Conservation (phyloP, 257 asterid species). For the Nicotiana obtusifolia region DNA sequence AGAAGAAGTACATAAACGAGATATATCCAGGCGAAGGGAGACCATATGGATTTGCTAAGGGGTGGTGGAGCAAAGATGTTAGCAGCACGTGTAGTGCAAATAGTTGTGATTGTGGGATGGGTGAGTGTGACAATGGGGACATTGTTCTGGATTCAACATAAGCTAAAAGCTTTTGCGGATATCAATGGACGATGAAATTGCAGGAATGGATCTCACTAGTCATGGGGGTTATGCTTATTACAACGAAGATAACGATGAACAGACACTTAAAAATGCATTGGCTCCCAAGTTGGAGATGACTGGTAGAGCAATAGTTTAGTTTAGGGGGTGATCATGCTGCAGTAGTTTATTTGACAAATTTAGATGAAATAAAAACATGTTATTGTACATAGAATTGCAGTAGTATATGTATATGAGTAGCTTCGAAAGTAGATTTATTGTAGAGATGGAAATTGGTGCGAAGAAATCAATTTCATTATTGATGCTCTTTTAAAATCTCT, state of each 20-base stretch:
- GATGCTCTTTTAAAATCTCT: too few species aligned
- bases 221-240: constrained; percentile 44
- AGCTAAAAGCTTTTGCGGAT: constrained; percentile 40
- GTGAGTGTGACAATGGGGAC: constrained; percentile 44
- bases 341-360: too few species aligned
- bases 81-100: constrained; percentile 38
- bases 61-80: constrained; percentile 39
- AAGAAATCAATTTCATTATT: too few species aligned
- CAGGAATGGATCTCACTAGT: constrained; percentile 51
- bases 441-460: too few species aligned
- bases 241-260: constrained; percentile 18
- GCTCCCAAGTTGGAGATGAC: neutral
- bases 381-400: too few species aligned
- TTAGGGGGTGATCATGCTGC: too few species aligned
- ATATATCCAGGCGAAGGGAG: constrained; percentile 39
- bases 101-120: constrained; percentile 40
- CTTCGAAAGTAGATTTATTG: too few species aligned
- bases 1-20: constrained; percentile 33
- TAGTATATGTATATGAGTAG: too few species aligned
- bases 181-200: constrained; percentile 34
- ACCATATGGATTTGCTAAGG: constrained; percentile 37
- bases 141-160: constrained; percentile 24
- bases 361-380: too few species aligned
- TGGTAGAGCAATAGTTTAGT: neutral
- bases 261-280: neutral